These are phyloP conservation scores for Arachis stenosperma DNA, from an alignment of 306 rosid genomes.

Conservation along the genomic window DNA sequence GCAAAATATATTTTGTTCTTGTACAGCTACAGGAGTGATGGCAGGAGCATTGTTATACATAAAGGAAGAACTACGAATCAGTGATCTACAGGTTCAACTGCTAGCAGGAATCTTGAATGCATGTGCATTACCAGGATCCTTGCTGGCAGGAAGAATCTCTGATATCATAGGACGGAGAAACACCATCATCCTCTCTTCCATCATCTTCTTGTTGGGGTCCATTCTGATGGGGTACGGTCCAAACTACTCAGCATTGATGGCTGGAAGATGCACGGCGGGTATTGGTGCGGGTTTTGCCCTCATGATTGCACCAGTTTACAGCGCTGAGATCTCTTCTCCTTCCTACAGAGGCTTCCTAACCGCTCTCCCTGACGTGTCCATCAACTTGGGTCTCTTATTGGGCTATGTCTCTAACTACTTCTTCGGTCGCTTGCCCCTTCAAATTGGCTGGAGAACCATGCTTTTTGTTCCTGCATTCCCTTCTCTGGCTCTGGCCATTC, in stretches of 20 bases:
- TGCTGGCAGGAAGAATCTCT: conserved; percentile 64
- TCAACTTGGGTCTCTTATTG: conserved; percentile 60
- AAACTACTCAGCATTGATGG: conserved; percentile 49
- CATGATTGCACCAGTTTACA: conserved; percentile 62
- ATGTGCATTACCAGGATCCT: conserved; percentile 57
- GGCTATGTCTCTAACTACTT: conserved; percentile 67
- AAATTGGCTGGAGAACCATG: conserved; percentile 82
- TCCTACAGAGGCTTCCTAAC: conserved; percentile 56
- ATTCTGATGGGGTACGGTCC: conserved; percentile 74
- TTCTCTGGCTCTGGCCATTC: conserved; percentile 51
- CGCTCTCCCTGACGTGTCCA: conserved; percentile 61
- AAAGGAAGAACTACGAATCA: conserved; percentile 66
- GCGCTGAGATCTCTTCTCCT: conserved; percentile 78
- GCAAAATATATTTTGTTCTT: not conserved
- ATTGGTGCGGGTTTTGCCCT: conserved; percentile 76
- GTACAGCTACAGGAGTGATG: conserved; percentile 70
- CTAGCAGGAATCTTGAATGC: conserved; percentile 68
- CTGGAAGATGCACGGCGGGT: conserved; percentile 70
- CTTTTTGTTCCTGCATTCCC: conserved; percentile 68
- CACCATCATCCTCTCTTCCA: conserved; percentile 56
- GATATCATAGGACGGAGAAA: conserved; percentile 74
- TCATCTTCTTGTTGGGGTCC: conserved; percentile 64
- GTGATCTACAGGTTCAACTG: conserved; percentile 61
- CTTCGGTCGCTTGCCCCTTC: conserved; percentile 48
- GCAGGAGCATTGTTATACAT: conserved; percentile 84